phyloP scores from a whole-genome alignment of 148 eudicot species.

The Spergularia marina region DNA sequence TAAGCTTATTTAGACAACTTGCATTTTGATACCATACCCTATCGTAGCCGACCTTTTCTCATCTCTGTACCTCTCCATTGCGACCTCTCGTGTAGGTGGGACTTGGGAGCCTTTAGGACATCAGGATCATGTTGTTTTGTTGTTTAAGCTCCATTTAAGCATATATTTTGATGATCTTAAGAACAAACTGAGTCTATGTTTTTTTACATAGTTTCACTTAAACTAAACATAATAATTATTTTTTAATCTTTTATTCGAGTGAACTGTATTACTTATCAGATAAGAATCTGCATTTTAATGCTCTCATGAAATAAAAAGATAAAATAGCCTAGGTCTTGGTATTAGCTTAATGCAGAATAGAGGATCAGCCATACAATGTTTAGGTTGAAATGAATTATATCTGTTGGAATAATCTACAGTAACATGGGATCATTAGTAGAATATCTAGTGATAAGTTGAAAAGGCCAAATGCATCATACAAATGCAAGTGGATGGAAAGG shows the following conservation, averaged over 20 bases:
- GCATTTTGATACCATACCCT: slow-evolving; percentile 4
- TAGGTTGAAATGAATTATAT: neutral
- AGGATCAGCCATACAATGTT: neutral
- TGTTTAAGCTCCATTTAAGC: neutral
- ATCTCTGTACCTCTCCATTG: slow-evolving; percentile 9
- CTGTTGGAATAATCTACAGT: neutral
- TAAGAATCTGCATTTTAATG: neutral
- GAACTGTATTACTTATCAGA: neutral
- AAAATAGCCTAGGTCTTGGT: neutral
- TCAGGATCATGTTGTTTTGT: too few relatives aligned
- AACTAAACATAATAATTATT: neutral
- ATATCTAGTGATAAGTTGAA: neutral
- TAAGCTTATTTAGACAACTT: slow-evolving; percentile 1
- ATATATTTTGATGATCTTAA: slow-evolving; percentile 6
- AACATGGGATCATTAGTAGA: slow-evolving; percentile 6
- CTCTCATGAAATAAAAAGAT: neutral
- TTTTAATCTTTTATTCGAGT: neutral
- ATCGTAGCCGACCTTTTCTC: slow-evolving; percentile 20
- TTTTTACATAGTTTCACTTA: neutral
- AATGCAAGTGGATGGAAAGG: slow-evolving; percentile 8
- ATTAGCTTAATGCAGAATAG: slow-evolving; percentile 6
- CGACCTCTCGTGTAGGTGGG: neutral
- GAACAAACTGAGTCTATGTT: slow-evolving; percentile 1
- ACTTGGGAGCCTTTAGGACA: too few relatives aligned
- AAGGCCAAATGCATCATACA: slow-evolving; percentile 3